Evolutionary conservation across 352 stramenopile genomes (phyloP).

Genomic region (Phytophthora lateralis): DNA sequence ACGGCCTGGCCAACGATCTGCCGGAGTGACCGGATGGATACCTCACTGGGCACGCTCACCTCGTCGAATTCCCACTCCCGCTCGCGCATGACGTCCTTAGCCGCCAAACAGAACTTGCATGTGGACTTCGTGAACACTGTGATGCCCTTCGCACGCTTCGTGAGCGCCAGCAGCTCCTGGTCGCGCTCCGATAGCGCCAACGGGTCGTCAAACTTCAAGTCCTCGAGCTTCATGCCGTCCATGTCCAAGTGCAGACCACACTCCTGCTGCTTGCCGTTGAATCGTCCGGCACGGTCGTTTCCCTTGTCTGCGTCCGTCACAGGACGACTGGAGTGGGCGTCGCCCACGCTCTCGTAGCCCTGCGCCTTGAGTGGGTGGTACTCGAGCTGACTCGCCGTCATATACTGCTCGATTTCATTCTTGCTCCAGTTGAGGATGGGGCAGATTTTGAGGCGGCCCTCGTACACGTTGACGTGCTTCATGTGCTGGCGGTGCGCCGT

Average conservation of each 20-base stretch:
- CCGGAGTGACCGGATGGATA: conserved; percentile 63
- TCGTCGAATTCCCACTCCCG: conserved; percentile 73
- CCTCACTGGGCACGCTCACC: conserved; percentile 54
- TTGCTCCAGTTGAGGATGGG: conserved; percentile 87
- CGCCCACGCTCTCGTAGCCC: conserved; percentile 83
- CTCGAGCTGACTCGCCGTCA: conserved; percentile 64
- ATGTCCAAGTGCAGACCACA: conserved; percentile 86
- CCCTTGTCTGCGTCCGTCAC: conserved; percentile 63
- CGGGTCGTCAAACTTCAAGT: conserved; percentile 54
- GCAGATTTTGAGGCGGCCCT: conserved; percentile 86
- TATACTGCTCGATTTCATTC: conserved; percentile 77
- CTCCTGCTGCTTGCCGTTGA: conserved; percentile 82
- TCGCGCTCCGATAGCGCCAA: conserved; percentile 53
- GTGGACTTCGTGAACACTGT: conserved; percentile 74
- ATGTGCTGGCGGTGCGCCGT: conserved; percentile 68
- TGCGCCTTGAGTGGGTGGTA: conserved; percentile 87
- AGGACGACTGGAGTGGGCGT: conserved; percentile 84
- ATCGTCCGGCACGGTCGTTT: conserved; percentile 80
- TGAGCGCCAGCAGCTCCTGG: conserved; percentile 44
- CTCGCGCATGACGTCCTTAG: conserved; percentile 65
- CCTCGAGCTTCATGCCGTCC: conserved; percentile 59
- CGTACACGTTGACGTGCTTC: conserved; percentile 83
- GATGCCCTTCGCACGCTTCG: conserved; percentile 58
- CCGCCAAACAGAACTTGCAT: conserved; percentile 75
- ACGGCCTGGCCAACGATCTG: conserved; percentile 62